Evolutionary conservation across 345 rosid genomes (phyloP), one percentile per base, ranked within the genome.

Genomic region (Adansonia digitata): DNA sequence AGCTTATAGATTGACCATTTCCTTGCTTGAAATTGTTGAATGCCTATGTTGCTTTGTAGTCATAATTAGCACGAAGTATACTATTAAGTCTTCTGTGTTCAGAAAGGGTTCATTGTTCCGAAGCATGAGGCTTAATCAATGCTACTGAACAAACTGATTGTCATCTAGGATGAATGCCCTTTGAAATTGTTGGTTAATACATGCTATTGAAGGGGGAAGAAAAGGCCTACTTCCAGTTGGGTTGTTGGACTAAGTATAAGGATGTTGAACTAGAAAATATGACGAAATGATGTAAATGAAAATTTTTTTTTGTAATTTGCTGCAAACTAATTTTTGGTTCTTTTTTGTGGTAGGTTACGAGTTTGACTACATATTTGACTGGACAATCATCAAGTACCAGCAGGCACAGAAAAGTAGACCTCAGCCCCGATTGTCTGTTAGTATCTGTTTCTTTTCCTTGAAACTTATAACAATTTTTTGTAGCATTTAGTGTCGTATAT

Each of bases 301-400:
- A 49, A 7, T 15, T 27, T 31, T 17, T 51, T 7, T 10, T 31
- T 34, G 2, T 27, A 10, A n/a, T 15, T 29, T 69, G 6, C 11
- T 65, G 43, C 60, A 65, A 51, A 46, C 60, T 68, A 11, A 68
- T 27, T 22, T 14, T 7, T 42, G 39, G 39, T 71, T 73, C 52
- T 62, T 77, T 63, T 63, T 75, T 17, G 62, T 81, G 63, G 74
- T 84, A 94, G 98, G 96, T 61, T 90, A 86, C 81, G 91, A 88
- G 69, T 85, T 90, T 74, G 97, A 94, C 81, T 88, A 85, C 77
- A 83, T 91, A 39, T 94, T 90, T 87, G 96, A 94, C 81, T 94
- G 98, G 98, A 91, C 98, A 22, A 88, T 93, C 74, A 88, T 92
- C 45, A 93, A 94, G 90, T 86, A 91, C 82, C 95, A 91, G 81